Conservation (phyloP, 2,329 filamentous ascomycete genomes). For the Hirsutella rhossiliensis region DNA sequence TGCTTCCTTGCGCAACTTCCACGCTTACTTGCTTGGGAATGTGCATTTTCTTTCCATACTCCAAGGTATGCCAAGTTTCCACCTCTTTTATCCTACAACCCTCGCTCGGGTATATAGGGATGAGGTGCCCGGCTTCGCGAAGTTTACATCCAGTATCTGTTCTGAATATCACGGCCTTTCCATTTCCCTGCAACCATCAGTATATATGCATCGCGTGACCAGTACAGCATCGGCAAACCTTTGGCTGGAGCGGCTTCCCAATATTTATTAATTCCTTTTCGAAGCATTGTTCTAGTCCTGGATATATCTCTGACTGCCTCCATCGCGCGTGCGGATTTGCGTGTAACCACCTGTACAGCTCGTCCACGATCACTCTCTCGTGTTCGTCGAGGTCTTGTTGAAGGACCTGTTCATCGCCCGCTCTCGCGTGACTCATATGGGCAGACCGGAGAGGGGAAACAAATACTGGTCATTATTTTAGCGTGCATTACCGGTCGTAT, state of each 20-base stretch:
- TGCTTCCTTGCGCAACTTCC: neutral
- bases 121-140: neutral
- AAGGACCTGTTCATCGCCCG: neutral
- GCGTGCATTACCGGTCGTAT: neutral
- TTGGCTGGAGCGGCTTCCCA: neutral
- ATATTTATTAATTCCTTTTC: neutral
- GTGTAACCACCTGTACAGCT: neutral
- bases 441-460: neutral
- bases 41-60: neutral
- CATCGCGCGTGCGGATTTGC: neutral
- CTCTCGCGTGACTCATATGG: neutral
- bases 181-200: neutral
- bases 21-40: neutral
- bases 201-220: neutral
- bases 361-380: neutral
- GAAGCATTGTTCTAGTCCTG: neutral
- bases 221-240: neutral
- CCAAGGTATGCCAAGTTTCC: neutral
- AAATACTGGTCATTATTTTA: neutral
- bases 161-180: neutral
- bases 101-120: neutral
- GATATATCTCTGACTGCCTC: neutral
- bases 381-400: neutral
- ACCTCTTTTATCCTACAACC: neutral
- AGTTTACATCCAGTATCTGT: neutral